Evolutionary conservation across 495 filamentous ascomycete species (phyloP).

Genomic region (Rostrohypoxylon terebratum): DNA sequence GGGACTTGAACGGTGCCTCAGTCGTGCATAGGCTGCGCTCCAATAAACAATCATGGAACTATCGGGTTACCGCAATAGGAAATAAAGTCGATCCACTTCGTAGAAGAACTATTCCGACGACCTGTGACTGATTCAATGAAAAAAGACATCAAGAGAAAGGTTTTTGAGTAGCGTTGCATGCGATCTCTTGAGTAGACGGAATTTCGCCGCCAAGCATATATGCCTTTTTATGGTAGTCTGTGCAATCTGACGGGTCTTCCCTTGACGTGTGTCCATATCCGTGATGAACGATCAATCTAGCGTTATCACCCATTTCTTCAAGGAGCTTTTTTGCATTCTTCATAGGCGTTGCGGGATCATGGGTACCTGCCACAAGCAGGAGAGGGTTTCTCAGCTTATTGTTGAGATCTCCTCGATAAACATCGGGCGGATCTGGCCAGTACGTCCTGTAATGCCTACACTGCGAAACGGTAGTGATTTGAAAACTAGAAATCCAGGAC

Average conservation of each 20-base stretch:
- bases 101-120: too few species aligned
- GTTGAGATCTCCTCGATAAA: constrained; percentile 58
- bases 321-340: constrained; percentile 56
- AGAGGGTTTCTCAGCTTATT: constrained; percentile 56
- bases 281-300: constrained; percentile 59
- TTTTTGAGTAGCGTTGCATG: too few species aligned
- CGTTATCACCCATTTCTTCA: constrained; percentile 58
- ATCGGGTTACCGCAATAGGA: too few species aligned
- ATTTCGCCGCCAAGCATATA: constrained; percentile 52
- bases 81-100: too few species aligned
- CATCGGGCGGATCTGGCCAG: constrained; percentile 58
- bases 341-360: constrained; percentile 61
- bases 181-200: too few species aligned
- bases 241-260: constrained; percentile 55
- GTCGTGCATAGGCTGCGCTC: too few species aligned
- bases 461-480: constrained; percentile 54
- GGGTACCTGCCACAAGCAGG: constrained; percentile 59
- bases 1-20: too few species aligned
- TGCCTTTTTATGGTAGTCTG: constrained; percentile 51
- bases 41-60: too few species aligned
- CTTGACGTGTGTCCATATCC: constrained; percentile 60
- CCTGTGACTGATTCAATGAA: too few species aligned
- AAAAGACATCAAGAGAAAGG: too few species aligned
- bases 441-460: constrained; percentile 57
- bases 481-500: constrained; percentile 56